Conservation (phyloP, 441 rosid species). For the Arabidopsis lyrata region DNA sequence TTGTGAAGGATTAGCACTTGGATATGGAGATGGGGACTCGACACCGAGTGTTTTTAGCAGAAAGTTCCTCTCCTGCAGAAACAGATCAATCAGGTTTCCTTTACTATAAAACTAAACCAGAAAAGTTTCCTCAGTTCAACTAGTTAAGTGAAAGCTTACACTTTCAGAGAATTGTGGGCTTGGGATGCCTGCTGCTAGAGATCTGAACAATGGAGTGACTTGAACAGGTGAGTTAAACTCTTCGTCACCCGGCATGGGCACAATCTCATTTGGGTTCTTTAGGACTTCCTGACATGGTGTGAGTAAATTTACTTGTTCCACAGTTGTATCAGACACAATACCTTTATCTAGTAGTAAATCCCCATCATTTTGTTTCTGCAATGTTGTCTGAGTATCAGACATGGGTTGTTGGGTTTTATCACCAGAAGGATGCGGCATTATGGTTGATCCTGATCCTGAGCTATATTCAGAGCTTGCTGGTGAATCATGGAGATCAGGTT, state of each 20-base stretch:
- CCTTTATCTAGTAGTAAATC: conserved; percentile 52
- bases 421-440: conserved; percentile 49
- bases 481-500: conserved; percentile 85
- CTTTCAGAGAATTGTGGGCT: conserved; percentile 99
- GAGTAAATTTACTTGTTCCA: conserved; percentile 55
- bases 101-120: not conserved
- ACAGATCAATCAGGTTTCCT: conserved; percentile 29
- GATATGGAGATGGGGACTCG: conserved; percentile 74
- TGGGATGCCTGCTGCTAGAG: conserved; percentile 96
- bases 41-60: conserved; percentile 91
- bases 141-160: conserved; percentile 58
- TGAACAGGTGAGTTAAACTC: conserved; percentile 88
- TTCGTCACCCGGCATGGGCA: conserved; percentile 56
- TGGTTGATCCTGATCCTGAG: conserved; percentile 91
- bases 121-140: not conserved
- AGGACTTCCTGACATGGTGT: conserved; percentile 52
- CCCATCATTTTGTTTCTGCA: conserved; percentile 51
- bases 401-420: conserved; percentile 57
- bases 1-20: conserved; percentile 64
- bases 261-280: conserved; percentile 52
- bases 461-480: conserved; percentile 93
- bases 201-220: conserved; percentile 92
- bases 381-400: conserved; percentile 50
- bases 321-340: conserved; percentile 49
- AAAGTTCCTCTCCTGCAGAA: conserved; percentile 90